These are phyloP conservation scores for Trypethelium eluteriae DNA, from an alignment of 495 filamentous ascomycete species.

Conservation along the genomic window DNA sequence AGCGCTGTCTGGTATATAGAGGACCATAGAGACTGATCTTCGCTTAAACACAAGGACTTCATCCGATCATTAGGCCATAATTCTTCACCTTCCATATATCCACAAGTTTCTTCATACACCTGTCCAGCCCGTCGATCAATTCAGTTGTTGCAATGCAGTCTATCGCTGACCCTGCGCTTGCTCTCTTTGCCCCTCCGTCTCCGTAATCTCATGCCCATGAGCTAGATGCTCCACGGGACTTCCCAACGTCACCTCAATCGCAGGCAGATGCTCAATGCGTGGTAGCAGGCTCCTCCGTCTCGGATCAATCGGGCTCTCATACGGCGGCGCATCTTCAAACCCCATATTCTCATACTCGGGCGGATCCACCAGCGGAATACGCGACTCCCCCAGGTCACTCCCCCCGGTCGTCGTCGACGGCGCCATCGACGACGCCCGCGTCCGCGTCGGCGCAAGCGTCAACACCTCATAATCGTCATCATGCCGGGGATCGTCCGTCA, in stretches of 20 bases:
- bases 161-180: background rate
- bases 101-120: background rate
- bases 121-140: background rate
- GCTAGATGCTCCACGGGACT: background rate
- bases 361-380: constrained; percentile 10
- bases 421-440: constrained; percentile 20
- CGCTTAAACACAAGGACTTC: background rate
- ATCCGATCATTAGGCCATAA: constrained; percentile 7
- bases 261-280: background rate
- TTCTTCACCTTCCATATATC: background rate
- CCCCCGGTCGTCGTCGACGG: constrained; percentile 14
- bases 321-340: constrained; percentile 28
- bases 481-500: constrained; percentile 19
- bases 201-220: background rate
- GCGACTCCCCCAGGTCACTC: background rate
- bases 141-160: background rate
- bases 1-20: no score
- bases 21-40: no score
- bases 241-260: constrained; percentile 7
- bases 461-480: constrained; percentile 13
- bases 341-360: constrained; percentile 7
- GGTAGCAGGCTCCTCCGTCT: constrained; percentile 5
- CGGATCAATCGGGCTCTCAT: constrained; percentile 22
- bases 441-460: constrained; percentile 24
- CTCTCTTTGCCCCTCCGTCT: background rate